Evolutionary conservation across 176 grass and related monocot species (phyloP).

Genomic region (Cocos nucifera): DNA sequence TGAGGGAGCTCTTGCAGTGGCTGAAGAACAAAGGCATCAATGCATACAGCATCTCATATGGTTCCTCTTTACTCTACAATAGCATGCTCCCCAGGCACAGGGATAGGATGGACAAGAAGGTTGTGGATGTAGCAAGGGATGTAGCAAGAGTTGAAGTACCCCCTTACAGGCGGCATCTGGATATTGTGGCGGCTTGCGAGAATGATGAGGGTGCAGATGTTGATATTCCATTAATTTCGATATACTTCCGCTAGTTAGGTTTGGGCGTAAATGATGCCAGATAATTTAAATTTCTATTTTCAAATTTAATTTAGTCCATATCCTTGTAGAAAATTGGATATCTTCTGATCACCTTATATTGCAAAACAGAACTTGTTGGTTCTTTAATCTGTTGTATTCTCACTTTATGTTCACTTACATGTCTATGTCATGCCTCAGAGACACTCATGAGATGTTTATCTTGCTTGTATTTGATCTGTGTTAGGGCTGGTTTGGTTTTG

Average conservation of each 20-base stretch:
- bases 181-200: slow-evolving; percentile 58
- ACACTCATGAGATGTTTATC: too few relatives aligned
- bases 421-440: too few relatives aligned
- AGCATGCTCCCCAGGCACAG: slow-evolving; percentile 54
- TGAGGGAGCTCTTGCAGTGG: slow-evolving; percentile 57
- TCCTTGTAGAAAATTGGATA: too few relatives aligned
- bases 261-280: too few relatives aligned
- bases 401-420: too few relatives aligned
- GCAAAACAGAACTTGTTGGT: too few relatives aligned
- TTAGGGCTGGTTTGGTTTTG: too few relatives aligned
- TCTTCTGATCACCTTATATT: too few relatives aligned
- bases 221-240: slow-evolving; percentile 63
- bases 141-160: slow-evolving; percentile 49
- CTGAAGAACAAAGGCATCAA: slow-evolving; percentile 47
- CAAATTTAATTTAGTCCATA: too few relatives aligned
- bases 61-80: slow-evolving; percentile 67
- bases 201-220: slow-evolving; percentile 42
- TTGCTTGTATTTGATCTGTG: too few relatives aligned
- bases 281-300: too few relatives aligned
- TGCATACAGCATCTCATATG: slow-evolving; percentile 63
- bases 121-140: slow-evolving; percentile 46
- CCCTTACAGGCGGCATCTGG: slow-evolving; percentile 42
- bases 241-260: slow-evolving; percentile 51
- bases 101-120: slow-evolving; percentile 54
- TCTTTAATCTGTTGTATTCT: too few relatives aligned